phyloP scores from a whole-genome alignment of 2,329 filamentous ascomycete species.

The Thelonectria discophora region DNA sequence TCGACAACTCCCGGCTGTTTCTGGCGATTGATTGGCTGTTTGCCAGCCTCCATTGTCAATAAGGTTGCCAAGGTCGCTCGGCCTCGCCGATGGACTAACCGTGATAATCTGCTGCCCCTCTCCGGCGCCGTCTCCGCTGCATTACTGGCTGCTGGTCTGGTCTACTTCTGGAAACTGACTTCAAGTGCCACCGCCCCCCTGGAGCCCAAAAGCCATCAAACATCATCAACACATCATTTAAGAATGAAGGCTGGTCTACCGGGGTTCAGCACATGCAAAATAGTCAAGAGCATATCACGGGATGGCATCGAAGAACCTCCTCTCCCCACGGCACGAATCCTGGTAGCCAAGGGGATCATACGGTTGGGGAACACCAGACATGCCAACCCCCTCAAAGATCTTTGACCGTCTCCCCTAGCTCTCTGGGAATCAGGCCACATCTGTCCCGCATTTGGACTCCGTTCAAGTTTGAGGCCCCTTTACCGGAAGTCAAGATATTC shows the following conservation, averaged over 20 bases:
- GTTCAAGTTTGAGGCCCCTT: slow-evolving; percentile 4
- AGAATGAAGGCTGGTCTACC: slow-evolving; percentile 11
- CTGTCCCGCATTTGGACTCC: slow-evolving; percentile 19
- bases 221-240: slow-evolving; percentile 24
- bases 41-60: slow-evolving; percentile 25
- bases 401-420: slow-evolving; percentile 13
- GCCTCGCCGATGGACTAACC: slow-evolving; percentile 40
- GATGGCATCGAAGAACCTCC: slow-evolving; percentile 12
- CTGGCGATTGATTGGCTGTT: slow-evolving; percentile 30
- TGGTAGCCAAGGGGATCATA: not conserved
- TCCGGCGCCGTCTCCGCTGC: slow-evolving; percentile 23
- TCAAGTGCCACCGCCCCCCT: slow-evolving; percentile 21
- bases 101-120: slow-evolving; percentile 23
- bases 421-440: slow-evolving; percentile 22
- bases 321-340: slow-evolving; percentile 12
- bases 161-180: slow-evolving; percentile 32
- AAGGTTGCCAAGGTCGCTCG: slow-evolving; percentile 41
- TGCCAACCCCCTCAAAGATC: slow-evolving; percentile 20
- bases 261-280: not conserved
- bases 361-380: slow-evolving; percentile 9
- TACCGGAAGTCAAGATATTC: slow-evolving; percentile 8
- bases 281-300: not conserved
- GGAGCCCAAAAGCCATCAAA: slow-evolving; percentile 12
- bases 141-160: slow-evolving; percentile 29
- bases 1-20: slow-evolving; percentile 24